Conservation (phyloP, 371 early-diverging fungal genomes). For the Actinomortierella ambigua region DNA sequence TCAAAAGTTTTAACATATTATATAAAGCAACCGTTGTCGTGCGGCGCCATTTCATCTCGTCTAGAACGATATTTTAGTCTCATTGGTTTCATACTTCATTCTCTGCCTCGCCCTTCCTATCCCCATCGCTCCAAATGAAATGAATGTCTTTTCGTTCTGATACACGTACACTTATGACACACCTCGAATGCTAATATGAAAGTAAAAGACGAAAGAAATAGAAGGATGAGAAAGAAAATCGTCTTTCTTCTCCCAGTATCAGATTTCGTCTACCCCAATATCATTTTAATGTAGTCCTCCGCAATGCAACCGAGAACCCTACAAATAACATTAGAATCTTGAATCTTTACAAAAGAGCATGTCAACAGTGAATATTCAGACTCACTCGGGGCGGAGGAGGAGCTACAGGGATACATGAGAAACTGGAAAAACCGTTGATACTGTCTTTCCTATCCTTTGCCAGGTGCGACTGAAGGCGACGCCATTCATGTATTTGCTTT, state of each 20-base stretch:
- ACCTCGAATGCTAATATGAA: neutral
- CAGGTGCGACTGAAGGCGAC: no score
- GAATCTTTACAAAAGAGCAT: slow-evolving; percentile 1
- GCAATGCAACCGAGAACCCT: neutral
- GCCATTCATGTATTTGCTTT: no score
- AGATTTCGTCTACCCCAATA: neutral
- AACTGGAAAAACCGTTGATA: no score
- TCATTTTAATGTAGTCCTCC: neutral
- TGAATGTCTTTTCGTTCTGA: neutral
- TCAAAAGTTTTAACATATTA: neutral
- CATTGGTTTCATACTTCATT: neutral
- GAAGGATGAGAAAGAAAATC: neutral
- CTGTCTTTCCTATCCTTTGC: no score
- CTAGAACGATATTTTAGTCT: neutral
- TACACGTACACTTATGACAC: neutral
- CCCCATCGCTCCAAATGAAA: neutral
- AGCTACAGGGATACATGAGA: neutral
- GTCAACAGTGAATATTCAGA: slow-evolving; percentile 4
- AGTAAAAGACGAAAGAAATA: neutral
- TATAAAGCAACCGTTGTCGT: slow-evolving; percentile 1
- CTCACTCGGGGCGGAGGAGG: neutral
- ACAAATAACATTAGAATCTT: neutral
- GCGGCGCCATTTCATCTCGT: neutral
- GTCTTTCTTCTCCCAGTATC: no score
- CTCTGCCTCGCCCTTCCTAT: neutral